Evolutionary conservation across 345 rosid species (phyloP), one percentile per base, ranked within the genome.

Genomic region (Camelina laxa): DNA sequence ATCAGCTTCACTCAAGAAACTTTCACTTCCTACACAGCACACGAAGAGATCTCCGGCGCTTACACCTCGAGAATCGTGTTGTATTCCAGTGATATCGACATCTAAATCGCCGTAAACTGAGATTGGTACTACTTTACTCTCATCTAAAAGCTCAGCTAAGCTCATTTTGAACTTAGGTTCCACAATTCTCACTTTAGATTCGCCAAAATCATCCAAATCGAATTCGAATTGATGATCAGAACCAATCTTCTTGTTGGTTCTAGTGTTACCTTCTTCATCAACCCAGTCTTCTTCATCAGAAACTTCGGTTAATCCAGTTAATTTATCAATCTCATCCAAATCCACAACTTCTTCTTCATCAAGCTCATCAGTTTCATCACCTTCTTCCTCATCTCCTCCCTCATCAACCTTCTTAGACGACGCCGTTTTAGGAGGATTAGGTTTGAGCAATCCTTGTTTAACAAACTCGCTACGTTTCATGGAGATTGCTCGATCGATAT

Each of bases 101-200:
- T 90, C 98, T 70, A 90, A 78, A 70, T 94, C 88, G 53, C 97
- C 97, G 24, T 81, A 87, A 75, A 94, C 97, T 0, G 96, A 94
- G 56, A 94, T 76, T 0, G 97, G 97, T 10, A 90, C 98, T 45
- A 94, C 92, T 82, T 84, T 91, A 64, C 96, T 88, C 83, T 91
- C 95, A 60, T 94, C 97, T 70, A 91, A 75, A 69, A 94, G 87
- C 93, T 94, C 98, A 35, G 93, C 97, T 76, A 94, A 85, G 60
- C 87, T 88, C 85, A 91, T 81, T 67, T 75, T 87, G 69, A 88
- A 90, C 74, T 86, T 86, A 15, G 98, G 97, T 44, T 94, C 97
- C 17, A 87, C 87, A 10, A 91, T 85, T 67, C 84, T 84, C 7
- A 66, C 69, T 74, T 83, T 91, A 15, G 79, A 72, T 75, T 67